Conservation (phyloP, 768 basidiomycete genomes). For the Pleurotus sapidus region DNA sequence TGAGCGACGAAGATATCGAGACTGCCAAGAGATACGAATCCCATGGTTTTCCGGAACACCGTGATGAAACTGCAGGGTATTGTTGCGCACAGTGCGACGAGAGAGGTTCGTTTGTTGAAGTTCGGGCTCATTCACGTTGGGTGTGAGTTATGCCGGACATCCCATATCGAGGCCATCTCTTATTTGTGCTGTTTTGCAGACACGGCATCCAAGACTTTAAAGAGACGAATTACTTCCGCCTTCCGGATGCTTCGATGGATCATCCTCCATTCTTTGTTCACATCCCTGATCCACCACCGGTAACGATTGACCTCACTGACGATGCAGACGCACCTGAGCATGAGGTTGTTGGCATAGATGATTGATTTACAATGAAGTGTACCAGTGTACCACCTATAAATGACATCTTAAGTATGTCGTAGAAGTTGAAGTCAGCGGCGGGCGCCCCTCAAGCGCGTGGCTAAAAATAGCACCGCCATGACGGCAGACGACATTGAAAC, state of each 20-base stretch:
- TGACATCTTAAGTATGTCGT: too few relatives aligned
- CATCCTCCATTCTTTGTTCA: conserved; percentile 18
- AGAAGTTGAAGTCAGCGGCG: too few relatives aligned
- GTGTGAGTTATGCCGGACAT: conserved; percentile 7
- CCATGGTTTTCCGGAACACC: conserved; percentile 3
- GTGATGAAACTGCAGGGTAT: conserved; percentile 7
- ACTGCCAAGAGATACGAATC: conserved; percentile 15
- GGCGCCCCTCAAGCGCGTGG: background rate
- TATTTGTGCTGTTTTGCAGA: conserved; percentile 4
- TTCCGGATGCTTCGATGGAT: conserved; percentile 17
- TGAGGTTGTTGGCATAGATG: conserved; percentile 9
- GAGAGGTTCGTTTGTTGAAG: conserved; percentile 8
- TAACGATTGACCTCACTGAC: background rate
- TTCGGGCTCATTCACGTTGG: conserved; percentile 13
- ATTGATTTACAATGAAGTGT: background rate
- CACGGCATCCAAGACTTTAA: conserved; percentile 13
- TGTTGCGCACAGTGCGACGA: conserved; percentile 15
- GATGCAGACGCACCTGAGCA: conserved; percentile 15
- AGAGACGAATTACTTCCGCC: conserved; percentile 16
- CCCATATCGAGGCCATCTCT: background rate
- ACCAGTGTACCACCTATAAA: too few relatives aligned
- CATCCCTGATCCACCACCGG: conserved; percentile 10
- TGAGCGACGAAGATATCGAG: conserved; percentile 13
- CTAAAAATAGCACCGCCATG: background rate
- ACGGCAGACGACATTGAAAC: background rate